Percentiles rank a stretch among this genome's conserved stretches.
Conservation (phyloP, 2,329 filamentous ascomycete species). For the Lachnellula subtilissima region DNA sequence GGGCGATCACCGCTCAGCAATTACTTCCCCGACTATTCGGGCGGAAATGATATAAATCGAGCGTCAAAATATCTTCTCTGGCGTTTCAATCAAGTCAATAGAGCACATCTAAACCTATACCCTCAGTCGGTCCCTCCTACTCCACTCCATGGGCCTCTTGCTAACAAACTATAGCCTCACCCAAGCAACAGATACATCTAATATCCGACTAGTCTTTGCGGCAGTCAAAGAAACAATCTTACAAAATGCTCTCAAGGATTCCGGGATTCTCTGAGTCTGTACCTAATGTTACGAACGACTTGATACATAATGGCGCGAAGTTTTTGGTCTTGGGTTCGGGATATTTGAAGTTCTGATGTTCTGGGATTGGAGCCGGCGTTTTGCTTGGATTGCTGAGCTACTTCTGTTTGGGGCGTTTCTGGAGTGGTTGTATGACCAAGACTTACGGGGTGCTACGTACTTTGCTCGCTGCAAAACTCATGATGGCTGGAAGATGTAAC, state of each 20-base stretch:
- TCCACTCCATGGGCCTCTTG: not conserved
- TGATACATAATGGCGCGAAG: conserved; percentile 17
- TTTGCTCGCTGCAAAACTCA: not conserved
- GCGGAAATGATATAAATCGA: conserved; percentile 95
- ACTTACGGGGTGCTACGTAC: not conserved
- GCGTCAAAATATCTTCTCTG: conserved; percentile 96
- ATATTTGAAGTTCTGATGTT: conserved; percentile 15
- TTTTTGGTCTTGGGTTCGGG: conserved; percentile 16
- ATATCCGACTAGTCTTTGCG: conserved; percentile 95
- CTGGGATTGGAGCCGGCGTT: conserved; percentile 26
- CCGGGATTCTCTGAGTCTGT: conserved; percentile 73
- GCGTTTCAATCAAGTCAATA: conserved; percentile 98
- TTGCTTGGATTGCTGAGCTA: conserved; percentile 9
- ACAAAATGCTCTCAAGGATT: conserved; percentile 97
- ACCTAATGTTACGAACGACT: not conserved
- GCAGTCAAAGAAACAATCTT: conserved; percentile 98
- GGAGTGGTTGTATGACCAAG: conserved; percentile 25
- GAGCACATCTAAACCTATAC: conserved; percentile 92
- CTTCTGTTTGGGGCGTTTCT: conserved; percentile 19
- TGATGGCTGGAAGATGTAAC: not conserved
- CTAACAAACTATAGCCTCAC: conserved; percentile 64
- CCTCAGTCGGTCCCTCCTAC: conserved; percentile 69
- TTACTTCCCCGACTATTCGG: conserved; percentile 97
- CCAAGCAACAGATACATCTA: conserved; percentile 97
- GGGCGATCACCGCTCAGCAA: conserved; percentile 82